phyloP scores from a whole-genome alignment of 1,139 yeast species.

The Pneumocystis wakefieldiae region DNA sequence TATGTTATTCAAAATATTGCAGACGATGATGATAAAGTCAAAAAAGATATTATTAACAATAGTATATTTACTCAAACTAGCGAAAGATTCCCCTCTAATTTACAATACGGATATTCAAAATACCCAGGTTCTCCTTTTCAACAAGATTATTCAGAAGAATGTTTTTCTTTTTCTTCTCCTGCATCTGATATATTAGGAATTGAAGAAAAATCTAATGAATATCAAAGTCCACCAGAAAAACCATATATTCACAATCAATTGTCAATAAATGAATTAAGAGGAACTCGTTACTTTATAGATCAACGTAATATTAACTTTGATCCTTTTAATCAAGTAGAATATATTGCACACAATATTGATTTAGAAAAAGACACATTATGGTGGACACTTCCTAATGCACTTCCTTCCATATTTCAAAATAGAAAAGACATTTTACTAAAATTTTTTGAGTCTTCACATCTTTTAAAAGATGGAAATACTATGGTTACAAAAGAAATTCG shows the following conservation, averaged over 20 bases:
- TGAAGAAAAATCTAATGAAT: not conserved
- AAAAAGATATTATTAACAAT: not conserved
- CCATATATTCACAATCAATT: not conserved
- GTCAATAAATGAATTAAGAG: not conserved
- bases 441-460: conserved; percentile 42
- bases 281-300: not conserved
- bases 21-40: not conserved
- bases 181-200: not conserved
- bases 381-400: conserved; percentile 45
- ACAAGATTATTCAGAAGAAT: not conserved
- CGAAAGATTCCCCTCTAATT: not conserved
- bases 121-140: not conserved
- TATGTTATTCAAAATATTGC: not conserved
- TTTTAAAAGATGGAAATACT: conserved; percentile 42
- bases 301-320: not conserved
- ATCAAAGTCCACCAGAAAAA: not conserved
- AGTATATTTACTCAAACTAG: not conserved
- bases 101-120: not conserved
- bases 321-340: not conserved
- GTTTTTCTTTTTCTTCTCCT: not conserved
- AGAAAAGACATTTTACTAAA: conserved; percentile 40
- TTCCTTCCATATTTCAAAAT: conserved; percentile 42
- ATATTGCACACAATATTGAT: not conserved
- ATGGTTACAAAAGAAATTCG: conserved; percentile 45
- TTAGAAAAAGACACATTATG: conserved; percentile 25